Base-by-base conservation (phyloP, 164 flowering plant species). In the Santalum album region DNA sequence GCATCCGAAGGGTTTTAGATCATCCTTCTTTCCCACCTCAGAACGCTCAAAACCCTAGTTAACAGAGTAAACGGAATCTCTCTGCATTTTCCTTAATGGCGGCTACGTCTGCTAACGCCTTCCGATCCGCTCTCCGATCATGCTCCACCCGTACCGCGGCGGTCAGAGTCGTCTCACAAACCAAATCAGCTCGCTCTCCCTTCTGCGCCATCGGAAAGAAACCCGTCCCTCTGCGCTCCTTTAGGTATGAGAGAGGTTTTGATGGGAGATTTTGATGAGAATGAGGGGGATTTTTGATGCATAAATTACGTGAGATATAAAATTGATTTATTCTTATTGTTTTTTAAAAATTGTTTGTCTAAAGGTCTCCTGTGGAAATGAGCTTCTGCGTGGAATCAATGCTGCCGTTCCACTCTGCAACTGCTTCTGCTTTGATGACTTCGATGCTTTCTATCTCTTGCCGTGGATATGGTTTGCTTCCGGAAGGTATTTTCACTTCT, bases 351-450 rank as follows among this genome's bases (percentile, higher is more conserved):
- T n/a, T n/a, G n/a, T n/a, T n/a, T 53, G 35, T 40, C 54, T 51
- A 59, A 46, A 80, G 91, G 75, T 55, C 58, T 51, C 84, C 83
- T 0, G 78, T 56, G 34, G 77, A 72, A 60, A 18, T 72, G 79
- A 75, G 86, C 59, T 73, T 61, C 60, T 78, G 78, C 46, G 49
- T 73, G 63, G 87, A 78, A 58, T 68, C 95, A 14, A 62, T 83
- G 82, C 49, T 76, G 73, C 87, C 95, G 16, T 71, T 57, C 48
- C 95, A 86, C 74, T 67, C 80, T 0, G 87, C 72, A 0, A 83
- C 90, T n/a, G 78, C 90, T 23, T 79, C 89, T 19, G 83, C 95
- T 1, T 68, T 86, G 76, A 73, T 83, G 83, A 83, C 81, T 61
- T 86, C 95, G 17, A 78, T 81, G 90, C 86, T 86, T 26, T 70